A percentile compares a stretch with the other conserved stretches of the same genome.
phyloP scores from a whole-genome alignment of 2,329 filamentous ascomycete species.

The Herpotrichia juniperi region DNA sequence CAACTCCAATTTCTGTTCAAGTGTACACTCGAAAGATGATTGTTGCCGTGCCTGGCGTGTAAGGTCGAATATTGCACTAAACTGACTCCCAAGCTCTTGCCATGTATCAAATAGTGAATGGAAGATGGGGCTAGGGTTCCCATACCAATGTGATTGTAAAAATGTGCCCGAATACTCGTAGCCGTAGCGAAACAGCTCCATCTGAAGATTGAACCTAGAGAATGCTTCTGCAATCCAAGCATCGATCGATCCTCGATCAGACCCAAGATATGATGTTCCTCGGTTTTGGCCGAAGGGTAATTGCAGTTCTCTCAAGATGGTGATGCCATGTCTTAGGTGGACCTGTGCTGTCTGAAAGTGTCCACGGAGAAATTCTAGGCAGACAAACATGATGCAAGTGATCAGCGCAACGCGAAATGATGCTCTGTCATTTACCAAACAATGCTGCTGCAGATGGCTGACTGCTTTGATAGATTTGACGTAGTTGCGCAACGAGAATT shows the following conservation, averaged over 20 bases:
- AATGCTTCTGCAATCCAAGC: slow-evolving; percentile 54
- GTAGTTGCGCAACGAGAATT: slow-evolving; percentile 47
- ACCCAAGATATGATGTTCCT: slow-evolving; percentile 9
- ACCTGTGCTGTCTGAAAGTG: slow-evolving; percentile 42
- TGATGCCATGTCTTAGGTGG: slow-evolving; percentile 52
- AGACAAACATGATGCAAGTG: slow-evolving; percentile 50
- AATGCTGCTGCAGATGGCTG: slow-evolving; percentile 34
- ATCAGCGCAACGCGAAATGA: slow-evolving; percentile 47
- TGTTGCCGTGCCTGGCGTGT: slow-evolving; percentile 2
- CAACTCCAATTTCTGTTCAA: not conserved
- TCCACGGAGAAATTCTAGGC: slow-evolving; percentile 50
- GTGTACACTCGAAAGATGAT: not conserved
- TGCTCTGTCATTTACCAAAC: slow-evolving; percentile 22
- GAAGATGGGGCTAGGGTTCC: slow-evolving; percentile 1
- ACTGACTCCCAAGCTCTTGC: slow-evolving; percentile 8
- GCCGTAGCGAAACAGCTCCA: slow-evolving; percentile 18
- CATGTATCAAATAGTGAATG: slow-evolving; percentile 8
- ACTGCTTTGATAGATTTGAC: slow-evolving; percentile 43
- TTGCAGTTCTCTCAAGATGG: slow-evolving; percentile 40
- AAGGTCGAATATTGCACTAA: slow-evolving; percentile 15
- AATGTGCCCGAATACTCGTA: not conserved
- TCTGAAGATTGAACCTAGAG: slow-evolving; percentile 27
- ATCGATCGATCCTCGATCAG: slow-evolving; percentile 41
- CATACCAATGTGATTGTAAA: not conserved
- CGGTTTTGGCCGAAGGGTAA: not conserved